Evolutionary conservation across 2,329 filamentous ascomycete genomes (phyloP), one percentile per base, ranked within the genome.

Genomic region (Pseudogymnoascus sp.): DNA sequence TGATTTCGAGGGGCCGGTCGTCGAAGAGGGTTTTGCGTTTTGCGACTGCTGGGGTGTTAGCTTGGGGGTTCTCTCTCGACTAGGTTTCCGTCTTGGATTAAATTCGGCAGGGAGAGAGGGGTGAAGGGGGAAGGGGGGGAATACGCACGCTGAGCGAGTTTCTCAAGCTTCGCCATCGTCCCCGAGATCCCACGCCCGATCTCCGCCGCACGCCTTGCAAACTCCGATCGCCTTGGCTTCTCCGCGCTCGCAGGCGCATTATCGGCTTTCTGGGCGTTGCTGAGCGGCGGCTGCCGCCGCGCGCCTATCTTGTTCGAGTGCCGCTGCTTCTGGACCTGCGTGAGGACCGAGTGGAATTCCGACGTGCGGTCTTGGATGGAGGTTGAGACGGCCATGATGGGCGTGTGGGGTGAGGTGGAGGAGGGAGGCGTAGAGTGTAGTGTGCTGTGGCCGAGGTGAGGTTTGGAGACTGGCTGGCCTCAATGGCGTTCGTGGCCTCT

Each of bases 1-100:
- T 95, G 75, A 97, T 97, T 77, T 99, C 95, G 62, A 97, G 90
- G 0, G 95, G 92, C 73, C 91, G 86, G 78, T 99, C 95, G 75
- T 99, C 95, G 74, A 99, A 99, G 45, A 99, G 86, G 8, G 95
- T 96, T 77, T 96, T 96, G 71, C 93, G 87, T 76, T 92, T 93
- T n/a, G 95, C 95, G 73, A 99, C 87, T 90, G 65, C 23, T 21
- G 61, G 72, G 12, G 12, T 18, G 45, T 52, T 52, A 52, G 25
- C 18, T 8, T 40, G 7, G 25, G 9, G 5, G 52, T 16, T 59
- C 28, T 21, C 25, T 28, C 25, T 33, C 3, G 31, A 8, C 28
- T 31, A 18, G 55, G 3, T 45, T 23, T 28, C 8, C 8, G 16
- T 45, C 21, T 8, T 23, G 45, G 43, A 28, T 16, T 28, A 28